Conservation (phyloP, 148 eudicot species). For the Pharnaceum exiguum region DNA sequence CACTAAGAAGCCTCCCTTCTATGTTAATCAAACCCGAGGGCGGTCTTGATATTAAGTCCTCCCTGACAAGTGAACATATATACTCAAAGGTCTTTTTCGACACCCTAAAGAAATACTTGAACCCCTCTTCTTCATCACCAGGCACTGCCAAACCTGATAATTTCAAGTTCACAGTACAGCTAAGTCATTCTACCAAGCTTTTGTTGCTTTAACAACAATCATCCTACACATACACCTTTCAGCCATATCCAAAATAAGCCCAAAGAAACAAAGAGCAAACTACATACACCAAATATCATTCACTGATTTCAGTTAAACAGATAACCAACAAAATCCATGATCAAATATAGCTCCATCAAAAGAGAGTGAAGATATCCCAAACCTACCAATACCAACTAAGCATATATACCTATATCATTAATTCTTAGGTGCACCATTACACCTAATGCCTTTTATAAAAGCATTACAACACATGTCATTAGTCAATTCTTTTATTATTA, state of each 20-base stretch:
- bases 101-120: slow-evolving; percentile 81
- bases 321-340: no score
- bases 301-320: no score
- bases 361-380: no score
- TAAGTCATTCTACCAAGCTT: slow-evolving; percentile 9
- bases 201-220: neutral
- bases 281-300: no score
- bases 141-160: slow-evolving; percentile 53
- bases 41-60: slow-evolving; percentile 87
- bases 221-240: neutral
- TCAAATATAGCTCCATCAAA: no score
- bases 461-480: no score
- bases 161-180: neutral
- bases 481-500: no score
- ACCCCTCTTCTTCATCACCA: slow-evolving; percentile 76
- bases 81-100: slow-evolving; percentile 86
- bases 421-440: no score
- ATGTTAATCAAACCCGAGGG: slow-evolving; percentile 98
- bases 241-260: neutral
- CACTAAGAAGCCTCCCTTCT: slow-evolving; percentile 95
- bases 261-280: no score
- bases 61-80: slow-evolving; percentile 85
- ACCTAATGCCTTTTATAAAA: no score
- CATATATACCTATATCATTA: no score
- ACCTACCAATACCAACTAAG: no score